These are phyloP conservation scores for Gonapodya sp. DNA, from an alignment of 192 early-diverging fungal genomes.

Conservation along the genomic window DNA sequence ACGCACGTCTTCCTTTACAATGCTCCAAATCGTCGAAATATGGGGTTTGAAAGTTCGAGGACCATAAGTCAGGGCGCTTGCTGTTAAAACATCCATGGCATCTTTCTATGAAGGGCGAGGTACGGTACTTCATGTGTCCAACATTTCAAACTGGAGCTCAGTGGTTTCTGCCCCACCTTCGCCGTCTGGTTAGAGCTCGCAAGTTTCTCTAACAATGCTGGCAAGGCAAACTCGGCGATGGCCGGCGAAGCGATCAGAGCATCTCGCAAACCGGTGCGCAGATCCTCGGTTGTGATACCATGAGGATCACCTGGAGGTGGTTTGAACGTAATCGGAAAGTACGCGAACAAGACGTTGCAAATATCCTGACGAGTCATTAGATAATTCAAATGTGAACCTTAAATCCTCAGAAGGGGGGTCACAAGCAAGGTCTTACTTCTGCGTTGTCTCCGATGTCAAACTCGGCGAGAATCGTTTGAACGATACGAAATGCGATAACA, in stretches of 20 bases:
- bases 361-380: conserved; percentile 47
- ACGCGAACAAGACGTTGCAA: conserved; percentile 96
- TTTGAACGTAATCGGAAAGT: conserved; percentile 99
- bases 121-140: too few species aligned
- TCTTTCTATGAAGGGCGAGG: conserved; percentile 50
- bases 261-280: conserved; percentile 70
- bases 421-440: conserved; percentile 40
- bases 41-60: conserved; percentile 52
- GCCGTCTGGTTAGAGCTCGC: conserved; percentile 72
- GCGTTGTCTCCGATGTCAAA: conserved; percentile 72
- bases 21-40: conserved; percentile 64
- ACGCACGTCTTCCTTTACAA: conserved; percentile 55
- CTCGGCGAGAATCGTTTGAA: conserved; percentile 56
- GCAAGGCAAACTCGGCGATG: conserved; percentile 73
- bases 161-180: conserved; percentile 48
- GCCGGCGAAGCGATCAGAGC: conserved; percentile 70
- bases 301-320: conserved; percentile 90
- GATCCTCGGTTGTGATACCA: conserved; percentile 84
- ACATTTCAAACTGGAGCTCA: conserved; percentile 17
- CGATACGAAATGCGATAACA: conserved; percentile 70
- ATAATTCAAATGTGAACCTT: conserved; percentile 11
- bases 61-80: conserved; percentile 69
- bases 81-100: conserved; percentile 79
- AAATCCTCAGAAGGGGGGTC: background rate
- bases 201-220: conserved; percentile 84